A percentile compares a stretch with the other conserved stretches of the same genome.
Evolutionary conservation across 2,329 filamentous ascomycete genomes (phyloP).

Genomic region (Juglanconis oblonga): DNA sequence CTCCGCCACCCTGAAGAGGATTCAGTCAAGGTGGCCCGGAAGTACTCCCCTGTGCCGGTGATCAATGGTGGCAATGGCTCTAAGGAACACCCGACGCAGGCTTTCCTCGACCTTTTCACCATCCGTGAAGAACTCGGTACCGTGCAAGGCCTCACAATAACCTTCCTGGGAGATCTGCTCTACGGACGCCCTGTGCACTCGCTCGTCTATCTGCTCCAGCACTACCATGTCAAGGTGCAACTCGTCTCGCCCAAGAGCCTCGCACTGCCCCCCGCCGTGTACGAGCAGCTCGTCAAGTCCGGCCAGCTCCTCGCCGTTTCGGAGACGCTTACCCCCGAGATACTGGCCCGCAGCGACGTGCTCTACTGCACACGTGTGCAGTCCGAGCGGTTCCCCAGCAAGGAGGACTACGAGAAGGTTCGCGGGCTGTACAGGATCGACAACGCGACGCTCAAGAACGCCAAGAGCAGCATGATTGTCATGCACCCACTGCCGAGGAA

Average conservation of each 20-base stretch:
- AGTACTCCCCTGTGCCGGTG: slow-evolving; percentile 85
- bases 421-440: slow-evolving; percentile 89
- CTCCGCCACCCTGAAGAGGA: slow-evolving; percentile 85
- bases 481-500: slow-evolving; percentile 95
- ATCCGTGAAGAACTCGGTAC: slow-evolving; percentile 97
- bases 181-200: slow-evolving; percentile 96
- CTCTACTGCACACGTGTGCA: slow-evolving; percentile 97
- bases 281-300: slow-evolving; percentile 66
- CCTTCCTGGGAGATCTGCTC: slow-evolving; percentile 88
- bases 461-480: slow-evolving; percentile 90
- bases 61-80: slow-evolving; percentile 97
- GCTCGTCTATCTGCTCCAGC: slow-evolving; percentile 85
- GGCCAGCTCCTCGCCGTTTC: slow-evolving; percentile 77
- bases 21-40: slow-evolving; percentile 77
- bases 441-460: slow-evolving; percentile 83
- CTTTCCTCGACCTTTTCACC: slow-evolving; percentile 95
- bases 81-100: slow-evolving; percentile 95
- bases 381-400: slow-evolving; percentile 87
- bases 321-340: slow-evolving; percentile 78
- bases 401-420: slow-evolving; percentile 77
- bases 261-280: slow-evolving; percentile 71
- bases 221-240: slow-evolving; percentile 94
- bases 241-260: slow-evolving; percentile 82
- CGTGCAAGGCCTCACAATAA: slow-evolving; percentile 92
- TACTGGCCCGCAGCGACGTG: slow-evolving; percentile 82